phyloP scores from a whole-genome alignment of 2,329 filamentous ascomycete species.

The Anisogramma anomala region DNA sequence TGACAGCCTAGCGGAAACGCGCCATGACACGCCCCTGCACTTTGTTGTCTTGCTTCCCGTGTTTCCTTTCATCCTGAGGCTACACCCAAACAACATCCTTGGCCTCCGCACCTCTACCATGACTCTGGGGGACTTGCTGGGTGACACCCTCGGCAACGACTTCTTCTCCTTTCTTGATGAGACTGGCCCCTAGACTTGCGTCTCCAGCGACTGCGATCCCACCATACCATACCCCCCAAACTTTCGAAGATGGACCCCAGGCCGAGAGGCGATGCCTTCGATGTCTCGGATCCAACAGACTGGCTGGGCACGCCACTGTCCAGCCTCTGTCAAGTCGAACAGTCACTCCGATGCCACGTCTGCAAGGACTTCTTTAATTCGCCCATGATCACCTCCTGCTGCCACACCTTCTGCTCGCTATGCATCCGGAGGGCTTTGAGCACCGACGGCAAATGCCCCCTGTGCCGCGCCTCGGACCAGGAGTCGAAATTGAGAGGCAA shows the following conservation, averaged over 20 bases:
- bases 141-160: no score
- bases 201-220: no score
- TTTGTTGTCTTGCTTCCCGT: no score
- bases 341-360: constrained; percentile 82
- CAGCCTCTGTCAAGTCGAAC: constrained; percentile 60
- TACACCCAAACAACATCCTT: no score
- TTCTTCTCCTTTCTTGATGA: no score
- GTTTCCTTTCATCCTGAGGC: no score
- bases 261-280: constrained; percentile 16
- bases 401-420: constrained; percentile 90
- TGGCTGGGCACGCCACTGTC: constrained; percentile 64
- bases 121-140: no score
- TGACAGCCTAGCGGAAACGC: no score
- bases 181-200: no score
- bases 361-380: constrained; percentile 97
- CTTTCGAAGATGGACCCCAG: constrained; percentile 4
- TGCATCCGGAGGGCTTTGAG: constrained; percentile 84
- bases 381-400: constrained; percentile 89
- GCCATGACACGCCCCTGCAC: no score
- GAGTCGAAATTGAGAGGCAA: constrained; percentile 78
- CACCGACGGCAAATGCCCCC: constrained; percentile 74
- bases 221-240: not conserved
- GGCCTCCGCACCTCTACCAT: no score
- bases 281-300: constrained; percentile 52
- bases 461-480: constrained; percentile 69